Percentiles rank a stretch among this genome's conserved stretches.
These are phyloP conservation scores for Ogataea polymorpha DNA, from an alignment of 805 yeast species.

Conservation along the genomic window DNA sequence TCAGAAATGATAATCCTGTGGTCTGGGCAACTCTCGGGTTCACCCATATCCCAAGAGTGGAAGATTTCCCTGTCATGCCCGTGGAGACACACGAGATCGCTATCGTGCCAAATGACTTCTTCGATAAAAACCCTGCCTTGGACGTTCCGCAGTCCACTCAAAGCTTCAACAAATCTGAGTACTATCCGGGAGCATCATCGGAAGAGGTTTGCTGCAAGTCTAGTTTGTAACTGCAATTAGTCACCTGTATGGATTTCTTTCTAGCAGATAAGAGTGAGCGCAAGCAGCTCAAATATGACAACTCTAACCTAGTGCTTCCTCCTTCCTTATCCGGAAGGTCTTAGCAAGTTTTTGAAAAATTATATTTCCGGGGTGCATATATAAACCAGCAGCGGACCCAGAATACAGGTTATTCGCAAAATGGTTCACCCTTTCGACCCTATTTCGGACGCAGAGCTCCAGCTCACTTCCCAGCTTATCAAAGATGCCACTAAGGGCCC, in stretches of 20 bases:
- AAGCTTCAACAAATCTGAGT: slow-evolving; percentile 61
- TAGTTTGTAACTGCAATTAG: slow-evolving; percentile 2
- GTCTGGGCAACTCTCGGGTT: slow-evolving; percentile 82
- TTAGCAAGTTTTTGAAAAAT: neutral
- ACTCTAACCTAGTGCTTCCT: slow-evolving; percentile 2
- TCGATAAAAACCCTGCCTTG: slow-evolving; percentile 73
- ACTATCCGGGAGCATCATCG: slow-evolving; percentile 22
- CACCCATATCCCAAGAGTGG: slow-evolving; percentile 79
- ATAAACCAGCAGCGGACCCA: slow-evolving; percentile 6
- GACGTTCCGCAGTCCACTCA: slow-evolving; percentile 73
- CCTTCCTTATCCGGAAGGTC: slow-evolving; percentile 15
- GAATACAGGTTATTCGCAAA: neutral
- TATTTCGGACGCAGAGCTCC: slow-evolving; percentile 55
- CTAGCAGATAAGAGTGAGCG: neutral
- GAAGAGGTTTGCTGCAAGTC: slow-evolving; percentile 31
- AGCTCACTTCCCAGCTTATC: slow-evolving; percentile 54
- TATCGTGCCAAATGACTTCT: slow-evolving; percentile 70
- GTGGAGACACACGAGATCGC: slow-evolving; percentile 71
- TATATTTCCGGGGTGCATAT: slow-evolving; percentile 4
- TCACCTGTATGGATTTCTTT: neutral
- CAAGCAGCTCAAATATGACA: neutral
- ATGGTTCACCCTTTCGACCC: slow-evolving; percentile 57
- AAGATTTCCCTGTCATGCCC: slow-evolving; percentile 91
- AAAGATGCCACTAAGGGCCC: slow-evolving; percentile 53
- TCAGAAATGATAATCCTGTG: slow-evolving; percentile 72